Percentiles rank a stretch among this genome's conserved stretches.
These are phyloP conservation scores for Tephrocybe sp. DNA, from an alignment of 768 basidiomycete species.

Conservation along the genomic window DNA sequence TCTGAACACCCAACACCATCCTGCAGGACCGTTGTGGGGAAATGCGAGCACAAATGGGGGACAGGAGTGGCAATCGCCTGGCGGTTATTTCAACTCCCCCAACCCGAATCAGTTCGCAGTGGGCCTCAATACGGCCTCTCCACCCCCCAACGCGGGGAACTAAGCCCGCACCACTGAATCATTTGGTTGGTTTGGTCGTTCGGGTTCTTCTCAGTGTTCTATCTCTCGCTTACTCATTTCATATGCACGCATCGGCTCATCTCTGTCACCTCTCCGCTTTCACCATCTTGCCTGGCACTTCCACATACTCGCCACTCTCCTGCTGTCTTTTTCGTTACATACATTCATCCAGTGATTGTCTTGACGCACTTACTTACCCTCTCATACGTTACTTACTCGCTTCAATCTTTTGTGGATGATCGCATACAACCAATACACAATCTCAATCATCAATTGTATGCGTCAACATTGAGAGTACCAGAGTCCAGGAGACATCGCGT, in stretches of 20 bases:
- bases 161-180: constrained; percentile 16
- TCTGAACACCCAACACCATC: constrained; percentile 22
- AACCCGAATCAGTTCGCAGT: constrained; percentile 40
- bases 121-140: constrained; percentile 50
- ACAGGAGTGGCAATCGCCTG: constrained; percentile 50
- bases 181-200: constrained; percentile 5
- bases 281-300: not conserved
- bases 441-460: constrained; percentile 4
- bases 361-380: constrained; percentile 16
- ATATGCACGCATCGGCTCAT: constrained; percentile 9
- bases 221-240: constrained; percentile 1
- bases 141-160: constrained; percentile 39
- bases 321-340: not conserved
- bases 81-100: constrained; percentile 33
- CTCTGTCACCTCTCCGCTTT: not conserved
- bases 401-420: constrained; percentile 17
- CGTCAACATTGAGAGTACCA: no score
- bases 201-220: not conserved
- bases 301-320: not conserved
- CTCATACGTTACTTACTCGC: constrained; percentile 12
- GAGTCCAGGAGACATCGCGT: no score
- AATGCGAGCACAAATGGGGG: constrained; percentile 25
- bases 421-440: constrained; percentile 14
- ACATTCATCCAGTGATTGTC: constrained; percentile 7
- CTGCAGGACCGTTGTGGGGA: constrained; percentile 39